These are phyloP conservation scores for Telopea speciosissima DNA, from an alignment of 177 flowering plant genomes.

Conservation along the genomic window DNA sequence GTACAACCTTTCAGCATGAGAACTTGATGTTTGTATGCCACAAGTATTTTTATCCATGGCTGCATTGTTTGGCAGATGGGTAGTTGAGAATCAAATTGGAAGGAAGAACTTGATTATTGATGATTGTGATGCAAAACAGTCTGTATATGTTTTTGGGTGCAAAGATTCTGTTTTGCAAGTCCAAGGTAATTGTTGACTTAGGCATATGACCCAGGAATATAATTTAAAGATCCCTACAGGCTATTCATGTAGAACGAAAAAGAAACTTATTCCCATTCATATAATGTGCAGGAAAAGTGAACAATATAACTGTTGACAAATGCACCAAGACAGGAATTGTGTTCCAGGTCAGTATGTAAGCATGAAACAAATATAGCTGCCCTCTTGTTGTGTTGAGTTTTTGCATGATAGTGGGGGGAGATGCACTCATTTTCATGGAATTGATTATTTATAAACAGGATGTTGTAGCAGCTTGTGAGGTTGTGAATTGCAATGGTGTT, in stretches of 20 bases:
- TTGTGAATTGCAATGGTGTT: conserved; percentile 92
- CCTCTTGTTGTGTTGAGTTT: background rate
- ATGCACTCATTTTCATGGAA: conserved; percentile 2
- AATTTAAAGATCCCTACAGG: background rate
- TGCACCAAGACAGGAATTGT: conserved; percentile 91
- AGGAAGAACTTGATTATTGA: conserved; percentile 75
- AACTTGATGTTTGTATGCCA: background rate
- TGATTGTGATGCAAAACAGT: conserved; percentile 92
- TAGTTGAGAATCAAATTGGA: conserved; percentile 96
- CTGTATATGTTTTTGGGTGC: conserved; percentile 93
- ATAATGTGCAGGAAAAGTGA: conserved; percentile 77
- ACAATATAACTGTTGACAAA: conserved; percentile 93
- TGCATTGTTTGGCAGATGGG: conserved; percentile 59
- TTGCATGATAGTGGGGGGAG: background rate
- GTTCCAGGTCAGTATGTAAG: conserved; percentile 45
- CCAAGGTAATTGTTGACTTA: conserved; percentile 45
- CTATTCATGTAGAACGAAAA: background rate
- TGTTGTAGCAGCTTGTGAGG: conserved; percentile 97
- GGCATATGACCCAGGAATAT: background rate
- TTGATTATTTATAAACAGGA: conserved; percentile 44
- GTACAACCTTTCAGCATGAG: background rate
- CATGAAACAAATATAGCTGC: background rate
- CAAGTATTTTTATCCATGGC: conserved; percentile 5
- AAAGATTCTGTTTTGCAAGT: conserved; percentile 92
- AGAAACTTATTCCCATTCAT: conserved; percentile 9